Evolutionary conservation across 2,329 filamentous ascomycete species (phyloP).

Genomic region (Aspergillus sp.): DNA sequence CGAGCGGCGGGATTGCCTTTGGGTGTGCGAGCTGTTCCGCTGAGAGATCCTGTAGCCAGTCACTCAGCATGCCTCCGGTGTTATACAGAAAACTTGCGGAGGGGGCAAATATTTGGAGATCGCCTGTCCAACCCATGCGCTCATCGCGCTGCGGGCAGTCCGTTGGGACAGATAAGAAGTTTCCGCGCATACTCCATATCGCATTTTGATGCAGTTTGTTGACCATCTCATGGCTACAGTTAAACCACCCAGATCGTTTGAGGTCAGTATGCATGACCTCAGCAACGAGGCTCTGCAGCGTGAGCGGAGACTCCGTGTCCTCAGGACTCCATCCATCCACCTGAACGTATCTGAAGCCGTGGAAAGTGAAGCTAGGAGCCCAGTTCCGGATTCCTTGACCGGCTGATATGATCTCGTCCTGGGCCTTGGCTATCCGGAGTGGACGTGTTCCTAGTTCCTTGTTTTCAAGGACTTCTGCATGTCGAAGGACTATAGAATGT

Average conservation of each 20-base stretch:
- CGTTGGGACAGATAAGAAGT: constrained; percentile 59
- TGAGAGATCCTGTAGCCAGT: constrained; percentile 52
- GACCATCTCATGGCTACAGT: constrained; percentile 52
- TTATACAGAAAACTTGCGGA: constrained; percentile 57
- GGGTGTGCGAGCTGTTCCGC: constrained; percentile 32
- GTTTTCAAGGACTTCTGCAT: constrained; percentile 58
- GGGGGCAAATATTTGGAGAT: constrained; percentile 52
- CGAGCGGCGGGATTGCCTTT: constrained; percentile 29
- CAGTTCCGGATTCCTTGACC: constrained; percentile 33
- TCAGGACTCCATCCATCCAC: constrained; percentile 18
- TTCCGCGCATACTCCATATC: constrained; percentile 58
- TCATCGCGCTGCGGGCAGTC: constrained; percentile 61
- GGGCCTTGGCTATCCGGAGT: constrained; percentile 45
- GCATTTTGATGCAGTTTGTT: constrained; percentile 58
- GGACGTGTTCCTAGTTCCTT: constrained; percentile 46
- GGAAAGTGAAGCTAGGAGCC: constrained; percentile 54
- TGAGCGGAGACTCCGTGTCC: constrained; percentile 7
- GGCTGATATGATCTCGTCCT: constrained; percentile 41
- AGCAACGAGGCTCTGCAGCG: constrained; percentile 30
- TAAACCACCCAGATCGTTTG: constrained; percentile 50
- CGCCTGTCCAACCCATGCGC: constrained; percentile 56
- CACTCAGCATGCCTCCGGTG: constrained; percentile 50
- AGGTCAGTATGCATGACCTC: constrained; percentile 56
- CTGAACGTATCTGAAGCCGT: constrained; percentile 55
- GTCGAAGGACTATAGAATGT: constrained; percentile 39